Percentiles rank a stretch among this genome's conserved stretches.
These are phyloP conservation scores for Colletotrichum musae DNA, from an alignment of 2,329 filamentous ascomycete species.

Conservation along the genomic window DNA sequence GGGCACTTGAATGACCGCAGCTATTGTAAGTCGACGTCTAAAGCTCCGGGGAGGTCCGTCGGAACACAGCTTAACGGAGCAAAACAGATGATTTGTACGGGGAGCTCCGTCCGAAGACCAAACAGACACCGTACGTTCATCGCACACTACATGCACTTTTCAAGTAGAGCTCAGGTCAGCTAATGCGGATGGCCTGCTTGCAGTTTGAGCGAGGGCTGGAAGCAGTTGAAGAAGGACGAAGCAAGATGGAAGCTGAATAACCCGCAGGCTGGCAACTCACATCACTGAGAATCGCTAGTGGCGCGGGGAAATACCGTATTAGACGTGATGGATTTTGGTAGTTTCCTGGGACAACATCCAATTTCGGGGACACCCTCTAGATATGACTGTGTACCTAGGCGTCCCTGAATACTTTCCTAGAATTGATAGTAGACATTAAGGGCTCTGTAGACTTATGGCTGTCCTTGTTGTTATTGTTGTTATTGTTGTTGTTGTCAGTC, in stretches of 20 bases:
- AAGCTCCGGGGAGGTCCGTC: neutral
- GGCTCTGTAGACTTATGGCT: too few relatives aligned
- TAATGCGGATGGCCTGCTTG: neutral
- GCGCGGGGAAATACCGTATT: neutral
- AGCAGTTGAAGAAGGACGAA: neutral
- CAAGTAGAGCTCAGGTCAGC: neutral
- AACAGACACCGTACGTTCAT: neutral
- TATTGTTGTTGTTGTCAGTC: too few relatives aligned
- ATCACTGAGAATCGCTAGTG: neutral
- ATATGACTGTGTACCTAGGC: too few relatives aligned
- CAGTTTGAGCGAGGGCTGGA: neutral
- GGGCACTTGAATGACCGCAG: neutral
- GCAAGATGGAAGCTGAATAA: neutral
- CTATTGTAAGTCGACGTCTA: neutral
- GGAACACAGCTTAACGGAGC: neutral
- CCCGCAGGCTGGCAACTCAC: neutral
- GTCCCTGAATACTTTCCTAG: too few relatives aligned
- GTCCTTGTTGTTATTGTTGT: too few relatives aligned
- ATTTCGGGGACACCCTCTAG: too few relatives aligned
- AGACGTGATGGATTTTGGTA: neutral
- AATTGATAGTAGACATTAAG: too few relatives aligned
- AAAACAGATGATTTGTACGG: neutral
- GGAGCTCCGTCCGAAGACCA: neutral
- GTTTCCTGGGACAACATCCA: neutral
- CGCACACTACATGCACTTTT: neutral